A percentile compares a stretch with the other conserved stretches of the same genome.
Evolutionary conservation across 176 grass and related monocot genomes (phyloP).

Genomic region (Pharus latifolius): DNA sequence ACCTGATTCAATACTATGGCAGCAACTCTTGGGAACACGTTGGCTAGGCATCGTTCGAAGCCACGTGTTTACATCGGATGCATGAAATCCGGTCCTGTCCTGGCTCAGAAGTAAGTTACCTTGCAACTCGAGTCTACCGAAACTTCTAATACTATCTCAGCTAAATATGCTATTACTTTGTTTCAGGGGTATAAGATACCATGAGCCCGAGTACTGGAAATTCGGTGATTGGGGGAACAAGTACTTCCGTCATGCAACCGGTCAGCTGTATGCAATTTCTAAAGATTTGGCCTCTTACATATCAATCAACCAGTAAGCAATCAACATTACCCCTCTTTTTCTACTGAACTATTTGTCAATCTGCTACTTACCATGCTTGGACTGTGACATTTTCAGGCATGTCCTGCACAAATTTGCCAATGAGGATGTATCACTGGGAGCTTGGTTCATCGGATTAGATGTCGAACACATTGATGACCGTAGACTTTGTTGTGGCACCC

Average conservation of each 20-base stretch:
- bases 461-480: conserved; percentile 55
- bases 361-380: not conserved
- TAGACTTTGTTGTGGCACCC: conserved; percentile 51
- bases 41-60: conserved; percentile 59
- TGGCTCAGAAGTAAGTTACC: conserved; percentile 77
- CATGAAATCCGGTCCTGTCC: conserved; percentile 90
- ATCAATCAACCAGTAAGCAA: conserved; percentile 44
- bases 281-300: conserved; percentile 58
- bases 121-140: too few relatives aligned
- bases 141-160: not conserved
- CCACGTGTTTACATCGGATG: conserved; percentile 78
- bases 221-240: conserved; percentile 55
- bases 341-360: not conserved
- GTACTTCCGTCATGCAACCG: conserved; percentile 44
- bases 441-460: conserved; percentile 71
- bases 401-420: conserved; percentile 75
- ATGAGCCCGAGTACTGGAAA: conserved; percentile 65
- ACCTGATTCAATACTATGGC: not conserved
- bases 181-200: conserved; percentile 41
- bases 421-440: conserved; percentile 59
- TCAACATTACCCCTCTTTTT: not conserved
- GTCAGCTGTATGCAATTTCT: conserved; percentile 52
- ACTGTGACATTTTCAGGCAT: conserved; percentile 34
- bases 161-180: not conserved
- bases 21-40: conserved; percentile 73